Evolutionary conservation across 2,329 filamentous ascomycete genomes (phyloP).

Genomic region (Penicillium sp.): DNA sequence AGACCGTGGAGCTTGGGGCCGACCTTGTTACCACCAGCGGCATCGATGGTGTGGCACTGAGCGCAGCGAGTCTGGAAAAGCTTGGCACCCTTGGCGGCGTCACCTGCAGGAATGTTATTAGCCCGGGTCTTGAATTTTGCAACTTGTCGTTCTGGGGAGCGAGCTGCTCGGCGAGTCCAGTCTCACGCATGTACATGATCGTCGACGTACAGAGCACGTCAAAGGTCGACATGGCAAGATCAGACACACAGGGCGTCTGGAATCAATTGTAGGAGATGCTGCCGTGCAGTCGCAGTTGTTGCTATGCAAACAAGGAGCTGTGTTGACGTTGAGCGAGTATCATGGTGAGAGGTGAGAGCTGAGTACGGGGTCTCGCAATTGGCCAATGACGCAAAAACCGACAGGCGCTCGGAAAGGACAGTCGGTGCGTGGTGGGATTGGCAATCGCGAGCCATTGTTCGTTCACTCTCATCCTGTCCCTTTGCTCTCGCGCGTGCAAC

Average conservation of each 20-base stretch:
- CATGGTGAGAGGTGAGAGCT: not conserved
- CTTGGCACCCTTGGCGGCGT: constrained; percentile 93
- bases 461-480: not conserved
- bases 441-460: not conserved
- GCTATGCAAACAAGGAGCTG: not conserved
- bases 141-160: constrained; percentile 6
- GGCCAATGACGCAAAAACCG: not conserved
- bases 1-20: constrained; percentile 96
- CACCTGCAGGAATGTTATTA: constrained; percentile 60
- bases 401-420: not conserved
- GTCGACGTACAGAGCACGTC: constrained; percentile 25
- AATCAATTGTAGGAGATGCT: not conserved
- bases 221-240: constrained; percentile 25
- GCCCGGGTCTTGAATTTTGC: constrained; percentile 4
- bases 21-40: constrained; percentile 92
- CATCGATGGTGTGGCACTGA: constrained; percentile 96
- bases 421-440: not conserved
- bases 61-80: constrained; percentile 98
- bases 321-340: not conserved
- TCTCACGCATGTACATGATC: constrained; percentile 27
- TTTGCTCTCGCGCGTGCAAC: not conserved
- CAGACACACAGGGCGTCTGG: not conserved
- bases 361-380: not conserved
- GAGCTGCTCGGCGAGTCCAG: constrained; percentile 16
- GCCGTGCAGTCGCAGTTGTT: not conserved